phyloP scores from a whole-genome alignment of 2,329 filamentous ascomycete species.

The Fusarium sp. region DNA sequence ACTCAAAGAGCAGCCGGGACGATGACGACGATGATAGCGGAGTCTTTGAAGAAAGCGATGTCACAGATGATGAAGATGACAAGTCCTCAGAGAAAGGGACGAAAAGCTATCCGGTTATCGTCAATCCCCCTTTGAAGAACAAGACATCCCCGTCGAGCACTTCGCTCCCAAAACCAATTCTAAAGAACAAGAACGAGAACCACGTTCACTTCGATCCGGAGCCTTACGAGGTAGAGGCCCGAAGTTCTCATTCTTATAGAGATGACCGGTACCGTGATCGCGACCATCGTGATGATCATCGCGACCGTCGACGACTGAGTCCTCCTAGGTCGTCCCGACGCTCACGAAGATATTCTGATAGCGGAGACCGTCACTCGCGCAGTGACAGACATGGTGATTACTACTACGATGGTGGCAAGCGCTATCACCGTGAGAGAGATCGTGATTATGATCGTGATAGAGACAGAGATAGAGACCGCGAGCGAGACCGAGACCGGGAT shows the following conservation, averaged over 20 bases:
- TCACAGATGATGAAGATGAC: slow-evolving; percentile 51
- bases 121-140: slow-evolving; percentile 50
- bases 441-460: slow-evolving; percentile 45
- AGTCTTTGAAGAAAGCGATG: slow-evolving; percentile 49
- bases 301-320: slow-evolving; percentile 37
- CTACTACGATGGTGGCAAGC: slow-evolving; percentile 48
- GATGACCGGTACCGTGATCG: slow-evolving; percentile 51
- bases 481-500: slow-evolving; percentile 35
- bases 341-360: slow-evolving; percentile 45
- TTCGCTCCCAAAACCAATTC: slow-evolving; percentile 65
- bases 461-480: slow-evolving; percentile 42
- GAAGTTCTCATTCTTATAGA: slow-evolving; percentile 46
- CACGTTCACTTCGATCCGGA: slow-evolving; percentile 66
- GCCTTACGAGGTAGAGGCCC: slow-evolving; percentile 57
- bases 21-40: slow-evolving; percentile 49
- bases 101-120: slow-evolving; percentile 53
- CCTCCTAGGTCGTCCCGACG: slow-evolving; percentile 40
- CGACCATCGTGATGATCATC: slow-evolving; percentile 42
- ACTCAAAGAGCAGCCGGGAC: slow-evolving; percentile 52
- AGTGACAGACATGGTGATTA: slow-evolving; percentile 53
- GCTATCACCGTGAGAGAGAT: slow-evolving; percentile 54
- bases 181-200: slow-evolving; percentile 70
- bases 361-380: slow-evolving; percentile 40
- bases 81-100: slow-evolving; percentile 47
- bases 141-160: slow-evolving; percentile 53